Base-by-base conservation (phyloP, 164 flowering plant genomes). In the Litsea cubeba region DNA sequence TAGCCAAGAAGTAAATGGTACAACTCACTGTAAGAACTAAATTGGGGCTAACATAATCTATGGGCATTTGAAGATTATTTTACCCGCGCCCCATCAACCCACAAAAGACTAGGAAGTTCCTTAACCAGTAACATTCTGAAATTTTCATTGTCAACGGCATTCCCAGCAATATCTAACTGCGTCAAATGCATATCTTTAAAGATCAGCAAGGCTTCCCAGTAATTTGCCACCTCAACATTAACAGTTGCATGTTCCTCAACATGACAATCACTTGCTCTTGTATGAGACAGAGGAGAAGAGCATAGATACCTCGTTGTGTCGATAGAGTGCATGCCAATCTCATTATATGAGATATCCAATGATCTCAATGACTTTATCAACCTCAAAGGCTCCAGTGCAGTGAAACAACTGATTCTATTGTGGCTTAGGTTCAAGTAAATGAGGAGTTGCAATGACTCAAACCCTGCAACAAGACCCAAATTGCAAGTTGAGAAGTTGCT, bases 401-500 rank as follows among this genome's bases (percentile, higher is more conserved):
- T 79, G 78, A 91, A 88, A 82, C 90, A 91, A 50, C 81, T 5
- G 69, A 95, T 73, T 72, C 79, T 90, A 69, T 93, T 95, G 82
- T 90, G 57, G 73, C 97, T 87, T 49, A 95, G 82, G 77, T 87
- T 88, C 81, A 93, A 81, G 85, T 82, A 82, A 71, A 86, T 76
- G 15, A 95, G 89, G 65, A 89, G 89, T 76, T 93, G 99, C 91
- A 93, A 50, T 25, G 88, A 85, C 81, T 90, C 97, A 87, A 95
- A 75, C 58, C 99, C 98, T 95, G 89, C 67, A 15, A 66, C 23
- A 66, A 30, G 28, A 28, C 46, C 46, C 69, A 66, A 15, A 66
- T 11, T 20, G n/a, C 18, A 54, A 54, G 60, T 54, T 20, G n/a
- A 54, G 18, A 54, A 54, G n/a, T 15, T 54, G 60, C 60, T 15